Evolutionary conservation across 2,329 filamentous ascomycete species (phyloP).

Genomic region (Mycosphaerella arachidis): DNA sequence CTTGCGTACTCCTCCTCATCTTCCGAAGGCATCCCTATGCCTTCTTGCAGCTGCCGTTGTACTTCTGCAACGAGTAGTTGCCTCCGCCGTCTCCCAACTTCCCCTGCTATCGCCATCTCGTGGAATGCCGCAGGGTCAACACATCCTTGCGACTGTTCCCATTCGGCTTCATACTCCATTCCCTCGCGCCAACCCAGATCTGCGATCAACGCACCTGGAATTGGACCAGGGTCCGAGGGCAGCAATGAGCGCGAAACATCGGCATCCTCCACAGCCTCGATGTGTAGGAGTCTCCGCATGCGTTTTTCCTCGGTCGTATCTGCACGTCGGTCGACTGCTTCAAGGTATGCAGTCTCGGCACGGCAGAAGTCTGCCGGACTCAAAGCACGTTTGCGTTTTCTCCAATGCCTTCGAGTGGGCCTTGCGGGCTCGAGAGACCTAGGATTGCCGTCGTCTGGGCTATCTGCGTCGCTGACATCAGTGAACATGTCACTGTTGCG

Average conservation of each 20-base stretch:
- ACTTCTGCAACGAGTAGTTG: neutral
- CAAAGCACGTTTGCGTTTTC: slow-evolving; percentile 20
- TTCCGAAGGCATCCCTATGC: neutral
- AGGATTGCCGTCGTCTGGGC: neutral
- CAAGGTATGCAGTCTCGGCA: slow-evolving; percentile 42
- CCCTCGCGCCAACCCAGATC: slow-evolving; percentile 45
- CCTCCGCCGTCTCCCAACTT: slow-evolving; percentile 10
- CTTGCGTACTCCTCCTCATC: neutral
- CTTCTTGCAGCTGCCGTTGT: neutral
- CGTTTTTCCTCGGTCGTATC: slow-evolving; percentile 43
- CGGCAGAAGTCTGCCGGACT: slow-evolving; percentile 14
- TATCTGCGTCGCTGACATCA: neutral
- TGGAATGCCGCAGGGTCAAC: slow-evolving; percentile 10
- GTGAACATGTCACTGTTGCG: slow-evolving; percentile 17
- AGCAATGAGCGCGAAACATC: neutral
- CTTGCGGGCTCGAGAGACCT: neutral
- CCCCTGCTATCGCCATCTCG: slow-evolving; percentile 13
- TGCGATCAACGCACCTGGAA: slow-evolving; percentile 11
- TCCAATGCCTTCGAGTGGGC: neutral
- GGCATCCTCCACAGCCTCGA: slow-evolving; percentile 12
- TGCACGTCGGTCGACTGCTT: slow-evolving; percentile 45
- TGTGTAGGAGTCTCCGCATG: slow-evolving; percentile 24
- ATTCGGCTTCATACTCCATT: slow-evolving; percentile 45
- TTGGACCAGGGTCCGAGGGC: slow-evolving; percentile 16
- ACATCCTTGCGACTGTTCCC: slow-evolving; percentile 39